phyloP scores from a whole-genome alignment of 1,284 basidiomycete species.

The Pseudozyma hubeiensis region DNA sequence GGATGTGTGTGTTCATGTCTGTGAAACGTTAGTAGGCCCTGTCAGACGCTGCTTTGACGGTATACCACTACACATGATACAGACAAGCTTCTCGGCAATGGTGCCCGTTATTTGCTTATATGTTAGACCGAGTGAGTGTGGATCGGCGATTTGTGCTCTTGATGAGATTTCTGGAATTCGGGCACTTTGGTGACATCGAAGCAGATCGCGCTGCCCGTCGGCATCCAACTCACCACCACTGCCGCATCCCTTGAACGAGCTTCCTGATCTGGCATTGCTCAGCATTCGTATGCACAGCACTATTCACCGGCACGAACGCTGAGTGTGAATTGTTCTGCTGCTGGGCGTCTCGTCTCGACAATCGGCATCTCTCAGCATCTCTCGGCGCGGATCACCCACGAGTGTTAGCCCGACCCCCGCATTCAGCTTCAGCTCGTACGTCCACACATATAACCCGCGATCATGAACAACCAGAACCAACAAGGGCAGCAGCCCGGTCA shows the following conservation, averaged over 20 bases:
- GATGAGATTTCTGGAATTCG: conserved; percentile 6
- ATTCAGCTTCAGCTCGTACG: neutral
- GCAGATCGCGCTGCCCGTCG: conserved; percentile 15
- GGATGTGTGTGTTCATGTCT: no score
- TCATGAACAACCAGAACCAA: conserved; percentile 36
- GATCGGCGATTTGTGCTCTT: neutral
- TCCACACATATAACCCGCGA: neutral
- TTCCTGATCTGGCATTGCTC: no score
- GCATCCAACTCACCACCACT: conserved; percentile 10
- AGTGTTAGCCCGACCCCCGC: neutral
- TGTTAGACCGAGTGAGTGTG: neutral
- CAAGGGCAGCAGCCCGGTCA: conserved; percentile 28
- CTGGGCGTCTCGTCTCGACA: neutral
- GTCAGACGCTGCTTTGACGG: no score
- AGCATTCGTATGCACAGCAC: no score
- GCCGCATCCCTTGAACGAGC: no score
- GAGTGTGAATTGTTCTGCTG: no score
- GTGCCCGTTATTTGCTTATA: no score
- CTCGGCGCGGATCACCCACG: no score
- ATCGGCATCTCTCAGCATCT: neutral
- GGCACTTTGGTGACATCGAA: conserved; percentile 9
- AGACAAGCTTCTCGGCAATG: no score
- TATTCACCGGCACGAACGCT: no score
- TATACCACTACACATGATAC: no score
- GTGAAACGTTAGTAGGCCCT: no score